Evolutionary conservation across 805 yeast species (phyloP), one percentile per base, ranked within the genome.

Genomic region (Ogataea paraovalis): DNA sequence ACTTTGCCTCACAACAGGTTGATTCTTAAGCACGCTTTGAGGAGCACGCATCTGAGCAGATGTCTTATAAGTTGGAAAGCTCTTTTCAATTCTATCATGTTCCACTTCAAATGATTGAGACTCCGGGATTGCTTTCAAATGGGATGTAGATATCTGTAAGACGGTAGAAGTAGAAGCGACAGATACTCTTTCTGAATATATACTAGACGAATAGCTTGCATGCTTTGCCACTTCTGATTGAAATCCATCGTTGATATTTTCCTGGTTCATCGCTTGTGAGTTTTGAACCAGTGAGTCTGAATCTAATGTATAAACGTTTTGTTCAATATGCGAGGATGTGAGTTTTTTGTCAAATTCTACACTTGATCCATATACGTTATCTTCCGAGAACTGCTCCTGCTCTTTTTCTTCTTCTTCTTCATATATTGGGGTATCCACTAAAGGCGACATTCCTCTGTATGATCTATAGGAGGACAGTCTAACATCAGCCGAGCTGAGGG

Each of bases 371-470:
- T 43, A 9, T 8, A 9, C 7, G 19, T 19, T 18, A n/a, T 12
- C 13, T 13, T 6, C 19, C 14, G 14, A 22, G 3, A 37, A 19
- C 20, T 9, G 27, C 8, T 23, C 30, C 19, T 9, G 16, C 4
- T 27, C 30, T 7, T 32, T 42, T 9, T 39, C 60, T 41, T 57
- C 62, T 36, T 59, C 60, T 34, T 57, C 61, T 48, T 58, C 62
- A 20, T 42, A 41, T 27, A 58, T 57, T 3, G 61, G 52, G 8
- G 44, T 39, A 25, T 49, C 55, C 40, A 49, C 33, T 25, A 52
- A 39, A 13, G 57, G 55, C 21, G 61, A 50, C 3, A 52, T 49
- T 20, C 56, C 51, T 32, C 47, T 42, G 2, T 47, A 46, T 12
- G 36, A 41, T 16, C 52, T 43, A 42, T 47, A 52, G 16, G 57